Evolutionary conservation across 106 monocot species (phyloP).

Genomic region (Dendrobium officinale): DNA sequence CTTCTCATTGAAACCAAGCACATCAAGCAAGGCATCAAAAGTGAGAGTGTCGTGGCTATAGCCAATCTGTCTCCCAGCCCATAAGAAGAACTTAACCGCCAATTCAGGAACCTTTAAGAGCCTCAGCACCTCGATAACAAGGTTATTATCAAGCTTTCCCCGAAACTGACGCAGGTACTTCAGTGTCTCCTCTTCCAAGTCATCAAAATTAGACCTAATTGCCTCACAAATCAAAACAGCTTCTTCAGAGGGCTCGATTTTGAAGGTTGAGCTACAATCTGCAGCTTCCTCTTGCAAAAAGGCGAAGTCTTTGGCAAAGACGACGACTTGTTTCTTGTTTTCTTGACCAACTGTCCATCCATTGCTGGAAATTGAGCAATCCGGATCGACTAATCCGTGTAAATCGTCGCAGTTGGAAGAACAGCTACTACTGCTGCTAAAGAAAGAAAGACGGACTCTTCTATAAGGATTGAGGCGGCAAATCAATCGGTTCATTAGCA

Average conservation of each 20-base stretch:
- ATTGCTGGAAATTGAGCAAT: background rate
- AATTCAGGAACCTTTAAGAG: conserved; percentile 38
- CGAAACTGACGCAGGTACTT: conserved; percentile 61
- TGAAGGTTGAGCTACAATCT: background rate
- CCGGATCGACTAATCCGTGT: conserved; percentile 36
- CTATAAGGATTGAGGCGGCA: conserved; percentile 11
- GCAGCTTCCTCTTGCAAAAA: conserved; percentile 43
- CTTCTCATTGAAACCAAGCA: conserved; percentile 42
- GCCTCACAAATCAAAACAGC: conserved; percentile 46
- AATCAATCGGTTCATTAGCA: background rate
- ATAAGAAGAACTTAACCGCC: conserved; percentile 72
- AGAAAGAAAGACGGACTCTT: conserved; percentile 13
- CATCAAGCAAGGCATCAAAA: conserved; percentile 56
- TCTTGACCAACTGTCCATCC: background rate
- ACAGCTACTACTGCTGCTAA: conserved; percentile 12
- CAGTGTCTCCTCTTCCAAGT: conserved; percentile 43
- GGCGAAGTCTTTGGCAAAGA: conserved; percentile 57
- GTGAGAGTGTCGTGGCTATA: conserved; percentile 46
- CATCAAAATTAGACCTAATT: conserved; percentile 25
- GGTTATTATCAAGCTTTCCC: conserved; percentile 36
- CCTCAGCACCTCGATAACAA: conserved; percentile 64
- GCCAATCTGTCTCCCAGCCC: conserved; percentile 88
- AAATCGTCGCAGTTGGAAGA: conserved; percentile 23
- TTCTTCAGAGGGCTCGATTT: conserved; percentile 22
- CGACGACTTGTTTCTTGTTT: background rate